Conservation (phyloP, 2,329 filamentous ascomycete genomes). For the Xylaria polymorpha region DNA sequence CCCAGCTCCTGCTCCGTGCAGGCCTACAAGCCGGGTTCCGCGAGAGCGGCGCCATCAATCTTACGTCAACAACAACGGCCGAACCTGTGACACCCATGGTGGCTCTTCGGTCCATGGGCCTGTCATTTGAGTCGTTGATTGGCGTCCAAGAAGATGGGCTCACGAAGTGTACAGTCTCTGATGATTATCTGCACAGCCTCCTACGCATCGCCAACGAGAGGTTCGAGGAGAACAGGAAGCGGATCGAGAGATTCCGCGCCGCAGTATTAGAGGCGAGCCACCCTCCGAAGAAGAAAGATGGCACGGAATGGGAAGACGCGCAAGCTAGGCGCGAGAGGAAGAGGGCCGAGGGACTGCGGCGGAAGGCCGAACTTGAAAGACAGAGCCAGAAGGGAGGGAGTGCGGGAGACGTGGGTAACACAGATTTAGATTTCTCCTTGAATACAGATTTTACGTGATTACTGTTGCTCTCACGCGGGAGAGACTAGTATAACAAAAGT, state of each 20-base stretch:
- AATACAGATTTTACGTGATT: conserved; percentile 46
- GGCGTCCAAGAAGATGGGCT: conserved; percentile 64
- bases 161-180: conserved; percentile 66
- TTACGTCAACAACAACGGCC: conserved; percentile 55
- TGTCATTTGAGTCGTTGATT: conserved; percentile 84
- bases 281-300: conserved; percentile 49
- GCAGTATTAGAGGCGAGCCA: conserved; percentile 58
- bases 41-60: conserved; percentile 85
- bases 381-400: conserved; percentile 21
- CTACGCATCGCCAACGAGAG: conserved; percentile 78
- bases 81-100: conserved; percentile 73
- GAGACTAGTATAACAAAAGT: neutral
- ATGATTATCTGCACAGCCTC: conserved; percentile 74
- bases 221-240: conserved; percentile 74
- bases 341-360: conserved; percentile 66
- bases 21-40: conserved; percentile 87
- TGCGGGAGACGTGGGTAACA: conserved; percentile 31
- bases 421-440: conserved; percentile 40
- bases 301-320: conserved; percentile 66
- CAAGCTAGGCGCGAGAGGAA: conserved; percentile 65
- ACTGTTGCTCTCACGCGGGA: neutral
- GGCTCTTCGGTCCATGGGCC: conserved; percentile 84
- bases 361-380: conserved; percentile 57
- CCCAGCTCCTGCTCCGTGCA: conserved; percentile 79
- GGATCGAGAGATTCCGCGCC: conserved; percentile 72